These are phyloP conservation scores for Cyberlindnera nakhonratchasimensis DNA, from an alignment of 805 yeast genomes.

Conservation along the genomic window DNA sequence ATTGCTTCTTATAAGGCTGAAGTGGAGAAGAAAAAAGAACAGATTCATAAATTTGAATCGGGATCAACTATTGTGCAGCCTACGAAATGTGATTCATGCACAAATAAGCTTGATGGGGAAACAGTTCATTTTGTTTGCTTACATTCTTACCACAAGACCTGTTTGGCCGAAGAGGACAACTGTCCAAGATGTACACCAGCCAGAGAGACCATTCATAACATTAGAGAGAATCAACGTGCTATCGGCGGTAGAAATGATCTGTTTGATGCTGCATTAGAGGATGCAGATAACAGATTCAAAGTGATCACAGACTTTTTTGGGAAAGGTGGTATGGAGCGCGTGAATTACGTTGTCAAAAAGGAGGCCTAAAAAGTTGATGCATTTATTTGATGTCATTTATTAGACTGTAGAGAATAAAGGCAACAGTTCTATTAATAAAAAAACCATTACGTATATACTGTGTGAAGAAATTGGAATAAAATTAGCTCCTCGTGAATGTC, in stretches of 20 bases:
- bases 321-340: slow-evolving; percentile 64
- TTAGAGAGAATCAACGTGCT: slow-evolving; percentile 57
- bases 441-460: not conserved
- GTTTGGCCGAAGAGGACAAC: slow-evolving; percentile 53
- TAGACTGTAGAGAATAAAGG: not conserved
- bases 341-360: slow-evolving; percentile 8
- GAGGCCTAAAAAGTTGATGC: not conserved
- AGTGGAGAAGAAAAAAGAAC: slow-evolving; percentile 48
- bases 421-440: not conserved
- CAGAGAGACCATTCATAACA: slow-evolving; percentile 57
- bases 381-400: not conserved
- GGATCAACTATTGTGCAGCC: slow-evolving; percentile 39
- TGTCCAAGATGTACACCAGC: slow-evolving; percentile 83
- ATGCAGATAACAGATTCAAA: slow-evolving; percentile 60
- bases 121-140: slow-evolving; percentile 79
- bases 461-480: too few species aligned
- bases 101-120: slow-evolving; percentile 63
- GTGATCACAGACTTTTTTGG: slow-evolving; percentile 81
- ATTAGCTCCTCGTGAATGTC: too few species aligned
- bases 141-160: slow-evolving; percentile 83
- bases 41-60: slow-evolving; percentile 46
- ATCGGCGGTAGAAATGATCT: slow-evolving; percentile 59
- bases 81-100: slow-evolving; percentile 24
- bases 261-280: slow-evolving; percentile 53
- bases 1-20: slow-evolving; percentile 67